A percentile compares a stretch with the other conserved stretches of the same genome.
Conservation (phyloP, 768 basidiomycete genomes). For the Amanita inopinata region DNA sequence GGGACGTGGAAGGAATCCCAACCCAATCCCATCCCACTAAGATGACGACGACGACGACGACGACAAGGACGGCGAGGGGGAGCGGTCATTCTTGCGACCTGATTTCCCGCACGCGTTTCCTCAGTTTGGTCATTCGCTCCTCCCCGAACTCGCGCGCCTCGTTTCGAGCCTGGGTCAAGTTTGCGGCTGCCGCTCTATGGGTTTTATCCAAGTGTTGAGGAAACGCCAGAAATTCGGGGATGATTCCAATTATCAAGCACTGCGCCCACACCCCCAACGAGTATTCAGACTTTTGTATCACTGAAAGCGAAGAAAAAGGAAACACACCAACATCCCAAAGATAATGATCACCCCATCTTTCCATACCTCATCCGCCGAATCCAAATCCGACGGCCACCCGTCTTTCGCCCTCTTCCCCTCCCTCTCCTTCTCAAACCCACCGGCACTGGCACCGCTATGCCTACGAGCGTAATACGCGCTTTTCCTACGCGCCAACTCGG, state of each 20-base stretch:
- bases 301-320: background rate
- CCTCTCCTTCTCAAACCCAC: constrained; percentile 11
- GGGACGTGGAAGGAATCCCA: no score
- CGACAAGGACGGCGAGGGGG: no score
- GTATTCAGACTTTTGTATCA: background rate
- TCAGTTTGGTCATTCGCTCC: constrained; percentile 41
- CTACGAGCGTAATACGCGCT: constrained; percentile 29
- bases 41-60: no score
- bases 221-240: constrained; percentile 30
- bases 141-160: constrained; percentile 49
- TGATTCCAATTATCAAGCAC: constrained; percentile 31
- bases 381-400: constrained; percentile 23
- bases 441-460: constrained; percentile 18
- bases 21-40: no score
- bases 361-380: constrained; percentile 41
- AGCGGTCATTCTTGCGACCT: constrained; percentile 9
- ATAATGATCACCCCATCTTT: constrained; percentile 41
- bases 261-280: background rate
- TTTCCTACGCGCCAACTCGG: constrained; percentile 43
- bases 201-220: constrained; percentile 28
- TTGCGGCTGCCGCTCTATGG: constrained; percentile 44
- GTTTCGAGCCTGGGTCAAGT: constrained; percentile 47
- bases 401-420: constrained; percentile 10
- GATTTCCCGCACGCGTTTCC: constrained; percentile 35
- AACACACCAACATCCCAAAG: constrained; percentile 38